Base-by-base conservation (phyloP, 257 asterid species). In the Nicotiana knightiana region DNA sequence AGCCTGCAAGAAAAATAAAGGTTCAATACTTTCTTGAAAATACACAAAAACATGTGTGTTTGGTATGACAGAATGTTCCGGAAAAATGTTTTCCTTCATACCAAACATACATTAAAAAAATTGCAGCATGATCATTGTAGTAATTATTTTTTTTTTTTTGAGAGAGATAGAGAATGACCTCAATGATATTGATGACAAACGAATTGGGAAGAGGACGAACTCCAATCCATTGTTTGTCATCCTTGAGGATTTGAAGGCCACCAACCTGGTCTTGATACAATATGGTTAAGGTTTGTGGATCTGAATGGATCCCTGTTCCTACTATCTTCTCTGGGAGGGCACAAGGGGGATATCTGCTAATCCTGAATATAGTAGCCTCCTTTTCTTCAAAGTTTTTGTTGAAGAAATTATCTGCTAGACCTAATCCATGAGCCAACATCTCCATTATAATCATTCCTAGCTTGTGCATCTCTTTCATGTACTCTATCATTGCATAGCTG, bases 401-500 rank as follows among this genome's bases (percentile, higher is more conserved):
- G 85, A 83, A 86, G 70, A 86, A 81, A 66, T 83, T 68, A 1
- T 11, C 21, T 18, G 5, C 71, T 46, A 86, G 82, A 18, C 88
- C 82, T 59, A 86, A 46, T 67, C 88, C 87, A 76, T 67, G 84
- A 35, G 83, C 86, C 24, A 83, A 26, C 83, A 86, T 83, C 37
- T 81, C 86, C 80, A 86, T 35, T 24, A 86, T 32, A 6, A 1
- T 67, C 73, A 37, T 81, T 67, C 88, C 87, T 1, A 81, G 51
- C 81, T 83, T 66, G 10, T 81, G 85, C 79, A 81, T 9, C 61
- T 82, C 83, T 81, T 86, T 64, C 88, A 81, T 81, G 78, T 86
- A 77, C 81, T 71, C 81, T 43, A 81, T 83, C 87, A 67, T 81
- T 0, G 76, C 79, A 54, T 81, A 43, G 82, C 85, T 86, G 82